A percentile compares a stretch with the other conserved stretches of the same genome.
phyloP scores from a whole-genome alignment of 352 stramenopile species.

The Phytopythium cucurbitacearum region DNA sequence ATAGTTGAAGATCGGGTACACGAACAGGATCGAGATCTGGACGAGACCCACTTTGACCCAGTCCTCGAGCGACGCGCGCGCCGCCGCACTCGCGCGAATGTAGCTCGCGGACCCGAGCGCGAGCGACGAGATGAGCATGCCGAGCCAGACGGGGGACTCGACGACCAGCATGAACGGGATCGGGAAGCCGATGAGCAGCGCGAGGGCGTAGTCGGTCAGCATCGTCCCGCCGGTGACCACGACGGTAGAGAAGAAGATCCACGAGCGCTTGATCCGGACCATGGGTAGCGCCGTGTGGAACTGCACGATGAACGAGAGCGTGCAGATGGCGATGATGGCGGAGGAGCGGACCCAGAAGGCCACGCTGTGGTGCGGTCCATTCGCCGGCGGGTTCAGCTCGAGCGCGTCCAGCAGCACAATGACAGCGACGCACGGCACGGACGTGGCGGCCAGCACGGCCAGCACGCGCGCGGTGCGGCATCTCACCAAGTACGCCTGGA shows the following conservation, averaged over 20 bases:
- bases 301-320: slow-evolving; percentile 5
- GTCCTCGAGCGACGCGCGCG: slow-evolving; percentile 1
- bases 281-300: slow-evolving; percentile 6
- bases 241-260: slow-evolving; percentile 5
- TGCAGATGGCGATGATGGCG: slow-evolving; percentile 3
- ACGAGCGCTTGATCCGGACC: slow-evolving; percentile 5
- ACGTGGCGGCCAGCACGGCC: slow-evolving; percentile 4
- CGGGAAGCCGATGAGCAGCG: slow-evolving; percentile 9
- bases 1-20: slow-evolving; percentile 19
- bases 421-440: slow-evolving; percentile 15
- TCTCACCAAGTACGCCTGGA: too few species aligned
- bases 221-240: slow-evolving; percentile 3
- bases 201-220: slow-evolving; percentile 4
- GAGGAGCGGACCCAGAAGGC: slow-evolving; percentile 8
- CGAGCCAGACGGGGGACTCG: slow-evolving; percentile 9
- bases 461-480: slow-evolving; percentile 1
- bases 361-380: slow-evolving; percentile 8
- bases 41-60: slow-evolving; percentile 4
- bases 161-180: slow-evolving; percentile 12
- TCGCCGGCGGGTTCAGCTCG: slow-evolving; percentile 5
- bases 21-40: slow-evolving; percentile 6
- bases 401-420: slow-evolving; percentile 15
- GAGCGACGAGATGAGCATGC: slow-evolving; percentile 5
- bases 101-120: neutral
- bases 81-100: slow-evolving; percentile 2